Base-by-base conservation (phyloP, 2,329 filamentous ascomycete genomes). In the Rhytidhysteron rufulum region DNA sequence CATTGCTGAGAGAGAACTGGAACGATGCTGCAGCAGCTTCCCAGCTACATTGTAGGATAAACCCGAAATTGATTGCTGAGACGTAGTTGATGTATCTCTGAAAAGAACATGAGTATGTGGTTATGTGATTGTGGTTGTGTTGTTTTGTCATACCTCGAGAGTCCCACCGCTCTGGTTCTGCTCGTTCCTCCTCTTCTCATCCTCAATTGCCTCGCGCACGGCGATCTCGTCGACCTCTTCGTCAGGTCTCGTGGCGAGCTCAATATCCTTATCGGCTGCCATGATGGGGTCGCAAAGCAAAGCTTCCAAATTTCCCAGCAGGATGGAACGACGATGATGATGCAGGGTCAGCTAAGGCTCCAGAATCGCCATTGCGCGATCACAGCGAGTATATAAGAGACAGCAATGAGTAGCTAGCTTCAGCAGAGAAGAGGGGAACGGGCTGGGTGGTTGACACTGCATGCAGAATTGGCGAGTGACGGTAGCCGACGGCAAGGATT, bases 1-100 rank as follows among this genome's bases (percentile, higher is more conserved):
- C 57, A 46, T 60, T 59, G 38, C 25, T 44, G 19, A 56, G 44
- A 5, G 52, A 39, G 27, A 55, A 55, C 29, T 55, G 53, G 27
- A 58, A 54, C 13, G 53, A 57, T 3, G 51, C 42, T 5, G 51
- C 54, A 8, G 47, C 45, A n/a, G 54, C 50, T 42, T 58, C 52
- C 52, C 56, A 59, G 13, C 46, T 51, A 40, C 45, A 52, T 41
- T 55, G 54, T 15, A 57, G 37, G 15, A 53, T 42, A 30, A 57
- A 54, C 4, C 42, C 44, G 32, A 58, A 58, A 37, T 55, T 56
- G 31, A 55, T 42, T 5, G 48, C 44, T 5, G 53, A 50, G 2
- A 51, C 25, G 11, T 44, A 37, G 30, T 52, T 56, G 43, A 58
- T 58, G 44, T 57, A 58, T 34, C 50, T 39, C 48, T 57, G 20